Evolutionary conservation across 73 alveolate genomes (phyloP).

Genomic region (Effrenium voratum): DNA sequence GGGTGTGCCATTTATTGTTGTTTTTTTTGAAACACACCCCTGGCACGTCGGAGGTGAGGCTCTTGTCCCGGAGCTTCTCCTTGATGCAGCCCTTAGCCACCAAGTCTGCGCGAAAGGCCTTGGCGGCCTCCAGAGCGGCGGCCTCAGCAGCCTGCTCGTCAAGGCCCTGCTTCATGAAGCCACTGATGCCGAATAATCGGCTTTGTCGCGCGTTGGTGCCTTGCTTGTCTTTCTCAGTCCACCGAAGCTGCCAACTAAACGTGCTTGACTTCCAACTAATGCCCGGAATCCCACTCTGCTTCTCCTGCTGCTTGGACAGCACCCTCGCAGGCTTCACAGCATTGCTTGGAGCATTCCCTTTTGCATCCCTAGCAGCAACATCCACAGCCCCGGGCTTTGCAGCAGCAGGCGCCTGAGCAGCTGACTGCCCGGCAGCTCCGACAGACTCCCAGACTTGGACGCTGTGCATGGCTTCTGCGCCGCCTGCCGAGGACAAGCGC

Average conservation of each 20-base stretch:
- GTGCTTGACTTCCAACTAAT: not conserved
- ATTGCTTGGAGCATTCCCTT: too few relatives aligned
- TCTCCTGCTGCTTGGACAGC: not conserved
- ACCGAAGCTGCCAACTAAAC: not conserved
- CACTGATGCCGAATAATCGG: not conserved
- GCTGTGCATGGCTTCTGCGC: too few relatives aligned
- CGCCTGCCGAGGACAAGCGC: too few relatives aligned
- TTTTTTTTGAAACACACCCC: not conserved
- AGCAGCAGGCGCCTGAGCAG: too few relatives aligned
- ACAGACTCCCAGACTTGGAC: too few relatives aligned
- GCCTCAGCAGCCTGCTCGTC: slow-evolving; percentile 6
- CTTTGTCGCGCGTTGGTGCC: not conserved
- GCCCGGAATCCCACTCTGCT: slow-evolving; percentile 16
- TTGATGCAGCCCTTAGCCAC: slow-evolving; percentile 32
- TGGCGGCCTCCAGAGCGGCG: slow-evolving; percentile 49
- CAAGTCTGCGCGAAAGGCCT: slow-evolving; percentile 64
- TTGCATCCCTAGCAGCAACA: too few relatives aligned
- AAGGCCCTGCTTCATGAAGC: slow-evolving; percentile 10
- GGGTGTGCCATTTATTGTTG: not conserved
- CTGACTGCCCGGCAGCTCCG: too few relatives aligned
- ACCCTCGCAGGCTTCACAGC: not conserved
- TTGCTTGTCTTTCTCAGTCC: not conserved
- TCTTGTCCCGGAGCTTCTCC: not conserved
- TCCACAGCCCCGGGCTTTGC: too few relatives aligned
- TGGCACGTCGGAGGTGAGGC: not conserved